These are phyloP conservation scores for Rubroboletus satanas DNA, from an alignment of 768 basidiomycete species.

Conservation along the genomic window DNA sequence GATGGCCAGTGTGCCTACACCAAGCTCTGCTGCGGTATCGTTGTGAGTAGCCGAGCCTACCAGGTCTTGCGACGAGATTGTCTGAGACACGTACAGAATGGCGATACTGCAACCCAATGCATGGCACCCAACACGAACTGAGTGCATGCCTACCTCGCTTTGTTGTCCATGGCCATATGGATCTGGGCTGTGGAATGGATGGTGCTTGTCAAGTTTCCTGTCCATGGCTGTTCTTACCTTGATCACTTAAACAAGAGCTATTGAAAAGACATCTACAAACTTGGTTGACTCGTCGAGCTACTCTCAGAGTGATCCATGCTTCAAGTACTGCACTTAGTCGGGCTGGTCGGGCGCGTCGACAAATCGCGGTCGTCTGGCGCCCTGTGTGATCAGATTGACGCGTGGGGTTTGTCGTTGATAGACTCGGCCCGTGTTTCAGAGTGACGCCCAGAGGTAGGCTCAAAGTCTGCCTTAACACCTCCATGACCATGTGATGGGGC, in stretches of 20 bases:
- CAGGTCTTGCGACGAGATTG: neutral
- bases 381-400: neutral
- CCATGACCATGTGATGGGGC: neutral
- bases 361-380: neutral
- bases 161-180: too few relatives aligned
- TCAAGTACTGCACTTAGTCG: neutral
- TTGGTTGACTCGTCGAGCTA: too few relatives aligned
- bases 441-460: neutral
- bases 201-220: neutral
- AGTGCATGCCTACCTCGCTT: neutral
- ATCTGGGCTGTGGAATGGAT: neutral
- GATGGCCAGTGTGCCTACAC: neutral
- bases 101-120: neutral
- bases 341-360: neutral
- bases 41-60: neutral
- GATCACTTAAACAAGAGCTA: too few relatives aligned
- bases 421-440: neutral
- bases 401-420: neutral
- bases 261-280: too few relatives aligned
- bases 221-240: neutral
- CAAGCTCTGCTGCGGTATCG: constrained; percentile 5
- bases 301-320: too few relatives aligned
- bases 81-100: neutral
- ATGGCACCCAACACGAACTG: neutral
- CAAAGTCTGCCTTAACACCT: neutral